Conservation (phyloP, 352 stramenopile species). For the Thalassiosira allenii region DNA sequence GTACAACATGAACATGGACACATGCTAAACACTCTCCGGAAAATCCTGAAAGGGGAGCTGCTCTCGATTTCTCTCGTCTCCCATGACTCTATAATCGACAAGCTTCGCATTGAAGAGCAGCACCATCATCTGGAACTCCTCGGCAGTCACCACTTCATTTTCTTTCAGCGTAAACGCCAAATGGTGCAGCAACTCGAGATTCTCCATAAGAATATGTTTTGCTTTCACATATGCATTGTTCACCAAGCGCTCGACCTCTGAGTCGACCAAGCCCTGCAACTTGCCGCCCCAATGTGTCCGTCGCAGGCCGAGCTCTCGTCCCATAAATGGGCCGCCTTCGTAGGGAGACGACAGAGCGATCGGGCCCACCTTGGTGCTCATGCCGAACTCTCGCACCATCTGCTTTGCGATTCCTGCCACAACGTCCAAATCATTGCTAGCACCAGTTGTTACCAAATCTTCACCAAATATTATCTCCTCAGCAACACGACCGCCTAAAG, state of each 20-base stretch:
- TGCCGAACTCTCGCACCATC: slow-evolving; percentile 71
- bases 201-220: slow-evolving; percentile 75
- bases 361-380: slow-evolving; percentile 56
- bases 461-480: slow-evolving; percentile 72
- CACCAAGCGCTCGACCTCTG: slow-evolving; percentile 70
- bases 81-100: slow-evolving; percentile 36
- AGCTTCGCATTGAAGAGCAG: slow-evolving; percentile 35
- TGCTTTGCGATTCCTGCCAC: slow-evolving; percentile 55
- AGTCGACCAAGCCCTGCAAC: slow-evolving; percentile 45
- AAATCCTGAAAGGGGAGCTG: slow-evolving; percentile 40
- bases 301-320: slow-evolving; percentile 15
- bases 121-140: slow-evolving; percentile 55
- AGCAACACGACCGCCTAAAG: slow-evolving; percentile 63
- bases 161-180: slow-evolving; percentile 70
- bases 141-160: slow-evolving; percentile 57
- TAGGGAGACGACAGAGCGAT: slow-evolving; percentile 42
- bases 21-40: slow-evolving; percentile 18
- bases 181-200: slow-evolving; percentile 64
- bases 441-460: slow-evolving; percentile 64
- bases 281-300: slow-evolving; percentile 44
- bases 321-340: slow-evolving; percentile 43
- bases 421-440: slow-evolving; percentile 73
- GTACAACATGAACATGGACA: no score
- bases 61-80: slow-evolving; percentile 15
- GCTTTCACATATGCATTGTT: slow-evolving; percentile 72